These are phyloP conservation scores for Mortierella sp. DNA, from an alignment of 371 early-diverging fungal genomes.

Conservation along the genomic window DNA sequence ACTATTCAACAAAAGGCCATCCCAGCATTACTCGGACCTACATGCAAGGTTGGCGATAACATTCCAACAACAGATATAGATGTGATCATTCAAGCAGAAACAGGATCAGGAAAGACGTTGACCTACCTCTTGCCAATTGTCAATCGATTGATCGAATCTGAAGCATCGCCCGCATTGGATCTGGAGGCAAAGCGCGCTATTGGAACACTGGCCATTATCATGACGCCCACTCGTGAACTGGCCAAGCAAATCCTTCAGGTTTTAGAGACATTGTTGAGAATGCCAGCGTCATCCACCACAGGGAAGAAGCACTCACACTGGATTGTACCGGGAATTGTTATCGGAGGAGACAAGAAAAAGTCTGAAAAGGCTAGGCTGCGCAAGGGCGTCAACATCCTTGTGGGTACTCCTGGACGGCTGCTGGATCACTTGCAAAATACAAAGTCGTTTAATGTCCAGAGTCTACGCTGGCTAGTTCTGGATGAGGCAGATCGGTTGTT, in stretches of 20 bases:
- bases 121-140: conserved; percentile 93
- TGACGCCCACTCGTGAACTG: conserved; percentile 98
- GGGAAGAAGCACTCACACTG: conserved; percentile 80
- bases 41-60: conserved; percentile 43
- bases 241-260: conserved; percentile 94
- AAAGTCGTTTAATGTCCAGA: conserved; percentile 75
- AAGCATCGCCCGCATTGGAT: conserved; percentile 51
- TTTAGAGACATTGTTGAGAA: conserved; percentile 71
- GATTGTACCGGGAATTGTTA: conserved; percentile 92
- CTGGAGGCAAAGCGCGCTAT: conserved; percentile 60
- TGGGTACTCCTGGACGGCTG: conserved; percentile 98
- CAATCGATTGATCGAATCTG: conserved; percentile 55
- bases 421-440: conserved; percentile 96
- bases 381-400: conserved; percentile 93
- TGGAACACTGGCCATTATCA: conserved; percentile 85
- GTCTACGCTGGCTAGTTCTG: conserved; percentile 90
- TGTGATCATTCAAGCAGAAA: conserved; percentile 93
- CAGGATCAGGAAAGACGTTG: conserved; percentile 99
- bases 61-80: conserved; percentile 69
- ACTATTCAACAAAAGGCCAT: conserved; percentile 80
- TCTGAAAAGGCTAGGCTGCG: conserved; percentile 93
- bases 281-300: conserved; percentile 63
- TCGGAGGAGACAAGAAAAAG: conserved; percentile 93
- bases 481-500: conserved; percentile 99
- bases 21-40: conserved; percentile 67